Conservation (phyloP, 2,329 filamentous ascomycete species). For the Juglanconis juglandina region DNA sequence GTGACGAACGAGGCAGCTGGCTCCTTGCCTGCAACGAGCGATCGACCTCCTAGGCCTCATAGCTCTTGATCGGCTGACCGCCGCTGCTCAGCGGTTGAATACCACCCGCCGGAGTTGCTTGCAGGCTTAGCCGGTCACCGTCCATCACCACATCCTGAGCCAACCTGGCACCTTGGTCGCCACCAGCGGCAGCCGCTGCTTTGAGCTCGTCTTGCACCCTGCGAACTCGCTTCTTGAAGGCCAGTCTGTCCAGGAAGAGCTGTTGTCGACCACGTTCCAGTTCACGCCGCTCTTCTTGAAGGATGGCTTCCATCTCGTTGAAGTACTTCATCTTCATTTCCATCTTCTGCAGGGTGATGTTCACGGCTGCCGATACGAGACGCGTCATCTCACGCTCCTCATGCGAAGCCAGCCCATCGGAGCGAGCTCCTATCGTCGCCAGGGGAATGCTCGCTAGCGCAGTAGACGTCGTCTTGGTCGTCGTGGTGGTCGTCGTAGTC, state of each 20-base stretch:
- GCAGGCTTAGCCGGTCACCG: constrained; percentile 52
- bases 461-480: constrained; percentile 42
- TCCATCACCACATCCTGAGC: constrained; percentile 46
- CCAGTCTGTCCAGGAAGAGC: constrained; percentile 85
- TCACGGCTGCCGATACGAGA: constrained; percentile 86
- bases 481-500: constrained; percentile 49
- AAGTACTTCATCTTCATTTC: constrained; percentile 96
- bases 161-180: constrained; percentile 47
- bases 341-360: constrained; percentile 91
- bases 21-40: neutral
- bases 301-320: constrained; percentile 87
- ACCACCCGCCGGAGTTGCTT: constrained; percentile 39
- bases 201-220: constrained; percentile 77
- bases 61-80: constrained; percentile 52
- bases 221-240: constrained; percentile 82
- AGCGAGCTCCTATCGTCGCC: constrained; percentile 79
- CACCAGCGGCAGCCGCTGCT: constrained; percentile 46
- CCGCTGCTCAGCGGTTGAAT: constrained; percentile 55
- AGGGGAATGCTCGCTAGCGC: constrained; percentile 74
- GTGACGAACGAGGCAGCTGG: neutral
- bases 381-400: constrained; percentile 96
- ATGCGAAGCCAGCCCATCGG: constrained; percentile 85
- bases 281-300: constrained; percentile 89
- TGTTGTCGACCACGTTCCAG: constrained; percentile 89
- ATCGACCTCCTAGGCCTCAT: constrained; percentile 42